Conservation (phyloP, 2,329 filamentous ascomycete species). For the Exophiala oligosperma region DNA sequence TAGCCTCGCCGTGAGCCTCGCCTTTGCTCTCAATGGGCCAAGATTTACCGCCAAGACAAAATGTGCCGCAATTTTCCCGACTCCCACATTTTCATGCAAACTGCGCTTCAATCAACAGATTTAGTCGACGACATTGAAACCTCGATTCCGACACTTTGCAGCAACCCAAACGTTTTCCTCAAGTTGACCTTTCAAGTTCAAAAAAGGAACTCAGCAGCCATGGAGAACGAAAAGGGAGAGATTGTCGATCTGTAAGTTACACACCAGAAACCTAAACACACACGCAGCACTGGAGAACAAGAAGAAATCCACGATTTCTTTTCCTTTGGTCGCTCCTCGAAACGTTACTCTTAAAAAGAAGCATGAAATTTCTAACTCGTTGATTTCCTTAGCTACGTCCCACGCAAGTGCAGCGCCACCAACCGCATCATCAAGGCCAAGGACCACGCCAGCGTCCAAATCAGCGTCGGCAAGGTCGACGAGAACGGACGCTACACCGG, state of each 20-base stretch:
- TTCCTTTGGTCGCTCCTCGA: no score
- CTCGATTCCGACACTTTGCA: neutral
- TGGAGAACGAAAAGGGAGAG: constrained; percentile 99
- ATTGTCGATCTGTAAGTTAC: constrained; percentile 88
- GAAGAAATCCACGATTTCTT: no score
- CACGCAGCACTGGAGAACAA: no score
- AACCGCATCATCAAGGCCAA: constrained; percentile 99
- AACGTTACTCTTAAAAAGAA: no score
- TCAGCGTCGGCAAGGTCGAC: constrained; percentile 96
- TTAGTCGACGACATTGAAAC: neutral
- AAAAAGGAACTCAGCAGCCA: constrained; percentile 55
- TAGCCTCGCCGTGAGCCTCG: neutral
- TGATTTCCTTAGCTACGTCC: constrained; percentile 71
- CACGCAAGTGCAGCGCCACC: constrained; percentile 97
- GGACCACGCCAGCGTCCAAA: constrained; percentile 98
- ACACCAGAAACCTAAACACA: neutral
- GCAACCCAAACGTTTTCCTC: neutral
- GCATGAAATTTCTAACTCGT: neutral
- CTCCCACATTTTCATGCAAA: neutral
- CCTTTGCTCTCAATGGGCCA: neutral
- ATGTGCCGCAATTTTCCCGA: neutral
- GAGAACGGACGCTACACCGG: constrained; percentile 97
- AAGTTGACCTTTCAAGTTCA: neutral
- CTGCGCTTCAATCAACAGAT: neutral
- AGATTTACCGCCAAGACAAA: neutral